These are phyloP conservation scores for Musa troglodytarum DNA, from an alignment of 176 grass and related monocot species.

Conservation along the genomic window DNA sequence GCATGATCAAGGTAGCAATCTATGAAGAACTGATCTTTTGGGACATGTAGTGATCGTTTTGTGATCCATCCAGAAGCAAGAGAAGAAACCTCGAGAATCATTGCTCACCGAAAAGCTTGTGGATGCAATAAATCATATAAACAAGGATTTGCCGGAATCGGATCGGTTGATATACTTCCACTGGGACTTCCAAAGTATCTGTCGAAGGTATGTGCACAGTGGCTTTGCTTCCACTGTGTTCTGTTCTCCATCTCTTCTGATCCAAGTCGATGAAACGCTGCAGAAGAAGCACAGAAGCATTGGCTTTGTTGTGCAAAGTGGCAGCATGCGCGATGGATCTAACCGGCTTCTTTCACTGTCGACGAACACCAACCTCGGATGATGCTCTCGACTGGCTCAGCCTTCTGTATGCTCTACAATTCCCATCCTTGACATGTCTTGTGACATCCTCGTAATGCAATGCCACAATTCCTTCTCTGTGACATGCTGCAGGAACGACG, in stretches of 20 bases:
- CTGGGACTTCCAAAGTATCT: slow-evolving; percentile 93
- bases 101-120: slow-evolving; percentile 81
- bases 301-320: slow-evolving; percentile 52
- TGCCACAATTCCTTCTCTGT: too few species aligned
- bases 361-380: slow-evolving; percentile 22
- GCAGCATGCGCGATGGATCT: slow-evolving; percentile 65
- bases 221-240: background rate
- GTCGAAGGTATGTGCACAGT: slow-evolving; percentile 47
- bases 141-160: slow-evolving; percentile 59
- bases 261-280: too few species aligned
- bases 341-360: slow-evolving; percentile 66
- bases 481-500: too few species aligned
- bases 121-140: slow-evolving; percentile 76
- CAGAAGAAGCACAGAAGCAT: too few species aligned
- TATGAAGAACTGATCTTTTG: too few species aligned
- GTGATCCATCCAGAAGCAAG: background rate
- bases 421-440: background rate
- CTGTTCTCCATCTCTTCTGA: too few species aligned
- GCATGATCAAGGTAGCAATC: slow-evolving; percentile 83
- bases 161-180: slow-evolving; percentile 73
- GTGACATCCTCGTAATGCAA: background rate
- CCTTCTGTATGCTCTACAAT: background rate
- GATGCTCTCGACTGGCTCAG: slow-evolving; percentile 19
- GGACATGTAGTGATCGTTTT: too few species aligned
- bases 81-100: slow-evolving; percentile 97